Base-by-base conservation (phyloP, 306 rosid species). In the Begonia masoniana region DNA sequence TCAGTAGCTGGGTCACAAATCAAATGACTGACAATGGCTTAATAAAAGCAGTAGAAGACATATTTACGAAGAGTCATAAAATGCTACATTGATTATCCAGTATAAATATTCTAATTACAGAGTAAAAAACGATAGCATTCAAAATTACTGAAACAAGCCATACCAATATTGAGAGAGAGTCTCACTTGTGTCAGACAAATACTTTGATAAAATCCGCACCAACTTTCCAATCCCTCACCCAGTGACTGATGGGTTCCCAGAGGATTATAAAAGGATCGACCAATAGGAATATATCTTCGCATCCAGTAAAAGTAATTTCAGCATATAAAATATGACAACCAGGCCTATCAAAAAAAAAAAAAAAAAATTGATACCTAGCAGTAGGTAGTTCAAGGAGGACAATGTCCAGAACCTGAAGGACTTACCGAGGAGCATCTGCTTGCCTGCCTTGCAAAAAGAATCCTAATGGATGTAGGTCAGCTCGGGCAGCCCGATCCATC, bases 161-260 rank as follows among this genome's bases (percentile, higher is more conserved):
- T 56, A 91, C 99, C 99, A 62, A 91, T 91, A 45, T 91, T 91
- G 16, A 91, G 74, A 1, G 99, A 91, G 13, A 91, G 55, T n/a
- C 99, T 94, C 99, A 91, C 86, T 68, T 91, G 99, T 5, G 99
- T 91, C 13, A 94, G 99, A 7, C 99, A 84, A 56, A 91, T 91
- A 61, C 99, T 91, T 56, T 91, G 99, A 63, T 91, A 91, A 60
- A 91, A 91, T 4, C 99, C 99, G 1, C 99, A 84, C 99, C 99
- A 91, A 31, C 94, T 87, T 68, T 91, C 94, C 76, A 91, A 60
- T 7, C 99, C 99, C 65, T 87, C 96, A 7, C 99, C 99, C 23
- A 91, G 69, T 11, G 95, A 70, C 58, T 91, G 94, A 62, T 88
- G 80, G 54, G 79, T 71, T 14, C 94, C 94, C 9, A 86, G 62